Percentiles rank a stretch among this genome's conserved stretches.
phyloP scores from a whole-genome alignment of 2,329 filamentous ascomycete species.

The Fusarium sp. region DNA sequence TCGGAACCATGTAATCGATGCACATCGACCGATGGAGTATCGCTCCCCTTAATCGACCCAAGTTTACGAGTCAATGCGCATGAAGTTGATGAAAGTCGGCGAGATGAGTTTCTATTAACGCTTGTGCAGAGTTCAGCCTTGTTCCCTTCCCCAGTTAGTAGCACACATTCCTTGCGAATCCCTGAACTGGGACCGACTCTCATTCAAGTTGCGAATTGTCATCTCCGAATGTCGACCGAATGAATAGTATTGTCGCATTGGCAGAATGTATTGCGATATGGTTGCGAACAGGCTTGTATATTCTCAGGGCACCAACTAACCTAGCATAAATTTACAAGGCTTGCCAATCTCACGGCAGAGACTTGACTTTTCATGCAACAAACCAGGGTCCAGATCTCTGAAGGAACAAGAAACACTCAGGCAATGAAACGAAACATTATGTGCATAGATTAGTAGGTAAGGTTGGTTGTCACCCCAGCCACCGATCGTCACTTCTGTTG shows the following conservation, averaged over 20 bases:
- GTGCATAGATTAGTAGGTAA: constrained; percentile 13
- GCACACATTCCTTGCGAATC: constrained; percentile 13
- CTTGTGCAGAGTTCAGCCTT: constrained; percentile 29
- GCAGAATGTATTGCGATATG: background rate
- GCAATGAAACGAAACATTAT: constrained; percentile 46
- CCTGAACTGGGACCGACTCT: background rate
- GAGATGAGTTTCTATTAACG: constrained; percentile 26
- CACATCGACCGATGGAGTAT: constrained; percentile 34
- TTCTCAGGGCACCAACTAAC: background rate
- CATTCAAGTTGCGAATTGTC: background rate
- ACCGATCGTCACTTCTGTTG: constrained; percentile 37
- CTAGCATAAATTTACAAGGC: background rate
- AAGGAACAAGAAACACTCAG: constrained; percentile 42
- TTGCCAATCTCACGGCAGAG: constrained; percentile 7
- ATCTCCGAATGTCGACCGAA: constrained; percentile 9
- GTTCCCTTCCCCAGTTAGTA: constrained; percentile 5
- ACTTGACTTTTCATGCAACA: constrained; percentile 12
- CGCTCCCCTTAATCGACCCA: constrained; percentile 25
- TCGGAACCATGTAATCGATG: constrained; percentile 39
- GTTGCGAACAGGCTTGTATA: background rate
- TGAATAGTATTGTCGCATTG: background rate
- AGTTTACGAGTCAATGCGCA: constrained; percentile 41
- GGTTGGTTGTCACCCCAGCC: constrained; percentile 31
- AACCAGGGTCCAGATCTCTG: constrained; percentile 14
- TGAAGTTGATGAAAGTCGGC: constrained; percentile 32